phyloP scores from a whole-genome alignment of 352 stramenopile species.

The Phytophthora nicotianae region DNA sequence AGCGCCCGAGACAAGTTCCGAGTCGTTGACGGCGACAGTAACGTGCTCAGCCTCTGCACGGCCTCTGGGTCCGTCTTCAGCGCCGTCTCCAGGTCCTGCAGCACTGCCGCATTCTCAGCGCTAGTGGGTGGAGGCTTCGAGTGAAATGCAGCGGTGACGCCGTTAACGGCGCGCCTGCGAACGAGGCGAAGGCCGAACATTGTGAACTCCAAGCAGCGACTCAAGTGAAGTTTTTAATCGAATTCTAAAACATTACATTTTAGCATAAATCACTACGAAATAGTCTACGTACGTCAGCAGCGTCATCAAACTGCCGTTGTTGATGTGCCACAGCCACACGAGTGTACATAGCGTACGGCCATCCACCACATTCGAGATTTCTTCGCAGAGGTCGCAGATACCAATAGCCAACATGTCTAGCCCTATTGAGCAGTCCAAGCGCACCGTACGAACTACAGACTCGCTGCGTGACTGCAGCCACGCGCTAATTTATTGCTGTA shows the following conservation, averaged over 20 bases:
- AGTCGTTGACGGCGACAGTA: conserved; percentile 56
- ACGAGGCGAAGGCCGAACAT: conserved; percentile 21
- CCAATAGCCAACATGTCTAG: conserved; percentile 39
- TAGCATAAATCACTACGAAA: conserved; percentile 11
- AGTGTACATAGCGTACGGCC: background rate
- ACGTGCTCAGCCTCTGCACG: conserved; percentile 36
- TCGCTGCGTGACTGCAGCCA: background rate
- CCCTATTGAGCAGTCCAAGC: conserved; percentile 77
- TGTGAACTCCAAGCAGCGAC: background rate
- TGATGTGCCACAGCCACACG: conserved; percentile 19
- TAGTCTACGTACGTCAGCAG: conserved; percentile 22
- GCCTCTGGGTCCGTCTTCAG: conserved; percentile 44
- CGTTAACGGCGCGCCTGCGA: background rate
- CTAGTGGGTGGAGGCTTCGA: conserved; percentile 23
- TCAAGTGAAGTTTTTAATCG: background rate
- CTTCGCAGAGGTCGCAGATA: background rate
- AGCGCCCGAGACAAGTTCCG: conserved; percentile 59
- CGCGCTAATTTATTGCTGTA: background rate
- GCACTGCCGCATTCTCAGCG: conserved; percentile 46
- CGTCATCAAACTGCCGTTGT: conserved; percentile 7
- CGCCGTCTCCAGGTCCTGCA: conserved; percentile 44
- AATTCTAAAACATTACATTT: background rate
- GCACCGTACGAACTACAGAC: conserved; percentile 42
- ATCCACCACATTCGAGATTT: conserved; percentile 6
- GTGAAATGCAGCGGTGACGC: conserved; percentile 23